These are phyloP conservation scores for Lecanicillium sp. DNA, from an alignment of 2,329 filamentous ascomycete species.

Conservation along the genomic window DNA sequence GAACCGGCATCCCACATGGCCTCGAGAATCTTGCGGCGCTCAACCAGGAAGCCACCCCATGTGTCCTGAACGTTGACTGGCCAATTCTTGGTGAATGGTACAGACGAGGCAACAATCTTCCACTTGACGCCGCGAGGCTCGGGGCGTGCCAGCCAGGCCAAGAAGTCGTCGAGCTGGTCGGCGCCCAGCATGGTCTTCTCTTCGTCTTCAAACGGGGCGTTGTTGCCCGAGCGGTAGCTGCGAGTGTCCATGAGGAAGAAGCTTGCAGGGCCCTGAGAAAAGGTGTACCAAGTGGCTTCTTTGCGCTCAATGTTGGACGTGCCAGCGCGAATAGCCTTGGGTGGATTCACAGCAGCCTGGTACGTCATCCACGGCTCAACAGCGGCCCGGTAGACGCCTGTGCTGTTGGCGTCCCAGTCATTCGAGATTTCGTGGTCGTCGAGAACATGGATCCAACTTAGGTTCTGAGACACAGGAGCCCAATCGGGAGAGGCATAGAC, in stretches of 20 bases:
- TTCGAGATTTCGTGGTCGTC: slow-evolving; percentile 97
- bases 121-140: slow-evolving; percentile 76
- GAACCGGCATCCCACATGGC: slow-evolving; percentile 87
- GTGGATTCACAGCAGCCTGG: slow-evolving; percentile 79
- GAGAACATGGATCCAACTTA: slow-evolving; percentile 97
- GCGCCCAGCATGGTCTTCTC: slow-evolving; percentile 83
- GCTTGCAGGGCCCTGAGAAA: slow-evolving; percentile 80
- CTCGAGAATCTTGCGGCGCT: slow-evolving; percentile 73
- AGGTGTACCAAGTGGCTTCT: slow-evolving; percentile 78
- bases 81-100: slow-evolving; percentile 98
- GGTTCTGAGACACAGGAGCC: slow-evolving; percentile 63
- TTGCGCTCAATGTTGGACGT: slow-evolving; percentile 30
- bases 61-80: slow-evolving; percentile 81
- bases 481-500: slow-evolving; percentile 96
- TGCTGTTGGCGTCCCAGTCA: slow-evolving; percentile 81
- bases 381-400: slow-evolving; percentile 72
- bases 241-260: slow-evolving; percentile 96
- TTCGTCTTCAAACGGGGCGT: slow-evolving; percentile 50
- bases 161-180: slow-evolving; percentile 71
- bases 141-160: slow-evolving; percentile 67
- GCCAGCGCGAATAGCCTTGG: slow-evolving; percentile 49
- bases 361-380: slow-evolving; percentile 84
- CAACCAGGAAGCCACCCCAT: slow-evolving; percentile 85
- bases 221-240: slow-evolving; percentile 70
- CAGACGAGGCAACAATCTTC: slow-evolving; percentile 87